phyloP scores from a whole-genome alignment of 768 basidiomycete species.

The Mycena pura region DNA sequence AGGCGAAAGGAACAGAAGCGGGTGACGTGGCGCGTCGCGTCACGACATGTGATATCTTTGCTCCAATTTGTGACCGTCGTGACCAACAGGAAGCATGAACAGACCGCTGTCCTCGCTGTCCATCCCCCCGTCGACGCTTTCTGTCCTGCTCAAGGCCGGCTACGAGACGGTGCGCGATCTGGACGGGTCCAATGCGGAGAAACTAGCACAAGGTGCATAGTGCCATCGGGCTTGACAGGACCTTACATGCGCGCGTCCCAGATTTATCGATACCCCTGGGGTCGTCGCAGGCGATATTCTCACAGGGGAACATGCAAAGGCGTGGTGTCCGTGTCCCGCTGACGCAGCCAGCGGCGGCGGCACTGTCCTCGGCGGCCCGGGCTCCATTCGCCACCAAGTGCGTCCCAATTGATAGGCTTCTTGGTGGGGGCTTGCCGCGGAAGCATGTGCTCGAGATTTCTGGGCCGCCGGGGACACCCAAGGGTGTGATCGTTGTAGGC shows the following conservation, averaged over 20 bases:
- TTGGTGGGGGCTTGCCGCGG: slow-evolving; percentile 67
- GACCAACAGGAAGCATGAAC: no score
- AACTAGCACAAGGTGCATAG: slow-evolving; percentile 55
- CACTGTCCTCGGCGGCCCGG: slow-evolving; percentile 38
- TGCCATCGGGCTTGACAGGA: no score
- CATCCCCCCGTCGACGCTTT: slow-evolving; percentile 53
- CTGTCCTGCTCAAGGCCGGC: slow-evolving; percentile 56
- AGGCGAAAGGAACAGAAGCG: no score
- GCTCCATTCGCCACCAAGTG: slow-evolving; percentile 51
- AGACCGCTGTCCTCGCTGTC: slow-evolving; percentile 55
- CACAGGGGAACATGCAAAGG: slow-evolving; percentile 44
- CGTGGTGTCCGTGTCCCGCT: slow-evolving; percentile 35
- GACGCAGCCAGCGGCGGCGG: slow-evolving; percentile 65
- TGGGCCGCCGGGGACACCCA: slow-evolving; percentile 76
- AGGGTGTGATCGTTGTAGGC: slow-evolving; percentile 59
- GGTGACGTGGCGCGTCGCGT: no score
- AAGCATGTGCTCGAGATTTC: slow-evolving; percentile 76
- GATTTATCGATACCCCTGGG: slow-evolving; percentile 57
- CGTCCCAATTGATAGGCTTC: slow-evolving; percentile 59
- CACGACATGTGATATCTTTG: no score
- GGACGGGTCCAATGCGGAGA: slow-evolving; percentile 46
- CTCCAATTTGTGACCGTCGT: no score
- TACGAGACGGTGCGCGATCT: slow-evolving; percentile 67
- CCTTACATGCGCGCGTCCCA: no score
- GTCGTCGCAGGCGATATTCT: slow-evolving; percentile 54